Evolutionary conservation across 495 filamentous ascomycete species (phyloP).

Genomic region (Podospora bellae-mahoneyi): DNA sequence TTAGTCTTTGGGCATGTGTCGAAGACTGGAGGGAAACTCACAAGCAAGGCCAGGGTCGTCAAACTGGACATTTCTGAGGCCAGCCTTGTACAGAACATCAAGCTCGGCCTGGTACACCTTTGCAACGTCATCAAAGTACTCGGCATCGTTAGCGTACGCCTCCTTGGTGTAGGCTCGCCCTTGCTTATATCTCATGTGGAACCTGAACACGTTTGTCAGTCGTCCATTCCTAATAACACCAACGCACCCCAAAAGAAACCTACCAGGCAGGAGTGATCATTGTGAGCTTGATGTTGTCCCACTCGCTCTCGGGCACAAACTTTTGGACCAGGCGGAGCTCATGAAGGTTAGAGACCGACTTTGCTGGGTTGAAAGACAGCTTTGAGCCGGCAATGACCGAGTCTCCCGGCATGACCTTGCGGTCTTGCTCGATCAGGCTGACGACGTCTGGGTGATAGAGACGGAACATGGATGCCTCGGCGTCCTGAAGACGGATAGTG

Average conservation of each 20-base stretch:
- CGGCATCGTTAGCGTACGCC: conserved; percentile 62
- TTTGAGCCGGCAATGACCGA: conserved; percentile 70
- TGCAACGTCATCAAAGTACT: conserved; percentile 73
- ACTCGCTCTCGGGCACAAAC: conserved; percentile 54
- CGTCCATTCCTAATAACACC: not conserved
- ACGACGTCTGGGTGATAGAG: conserved; percentile 77
- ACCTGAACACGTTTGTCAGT: conserved; percentile 29
- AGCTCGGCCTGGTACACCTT: conserved; percentile 66
- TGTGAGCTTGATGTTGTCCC: conserved; percentile 67
- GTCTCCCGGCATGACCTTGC: conserved; percentile 69
- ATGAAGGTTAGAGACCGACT: conserved; percentile 63
- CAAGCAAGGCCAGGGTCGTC: conserved; percentile 76
- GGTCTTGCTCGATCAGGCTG: conserved; percentile 56
- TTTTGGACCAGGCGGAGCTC: conserved; percentile 65
- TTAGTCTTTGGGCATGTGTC: conserved; percentile 14
- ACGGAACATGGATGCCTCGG: conserved; percentile 67
- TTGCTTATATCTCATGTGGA: conserved; percentile 69
- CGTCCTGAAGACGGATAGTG: conserved; percentile 57
- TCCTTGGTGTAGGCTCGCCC: conserved; percentile 64
- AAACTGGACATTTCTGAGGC: conserved; percentile 68
- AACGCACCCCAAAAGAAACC: not conserved
- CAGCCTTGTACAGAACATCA: conserved; percentile 63
- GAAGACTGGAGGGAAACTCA: conserved; percentile 37
- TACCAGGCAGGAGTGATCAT: conserved; percentile 60
- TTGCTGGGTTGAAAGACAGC: conserved; percentile 63